These are phyloP conservation scores for Exophiala viscosa DNA, from an alignment of 2,329 filamentous ascomycete species.

Conservation along the genomic window DNA sequence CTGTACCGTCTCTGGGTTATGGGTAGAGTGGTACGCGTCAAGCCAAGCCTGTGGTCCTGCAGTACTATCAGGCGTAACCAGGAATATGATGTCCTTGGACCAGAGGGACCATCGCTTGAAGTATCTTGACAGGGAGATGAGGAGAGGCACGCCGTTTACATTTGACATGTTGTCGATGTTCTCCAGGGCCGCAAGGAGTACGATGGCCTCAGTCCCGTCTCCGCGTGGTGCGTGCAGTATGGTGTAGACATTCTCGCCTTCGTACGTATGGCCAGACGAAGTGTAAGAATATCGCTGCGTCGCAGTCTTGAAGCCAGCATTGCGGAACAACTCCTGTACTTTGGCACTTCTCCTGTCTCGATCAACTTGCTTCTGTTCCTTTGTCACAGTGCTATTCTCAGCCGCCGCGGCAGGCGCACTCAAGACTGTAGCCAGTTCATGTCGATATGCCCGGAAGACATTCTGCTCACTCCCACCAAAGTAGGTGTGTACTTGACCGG, in stretches of 20 bases:
- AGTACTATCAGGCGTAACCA: constrained; percentile 83
- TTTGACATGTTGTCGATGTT: constrained; percentile 78
- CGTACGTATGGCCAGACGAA: constrained; percentile 68
- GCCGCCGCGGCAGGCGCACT: constrained; percentile 1
- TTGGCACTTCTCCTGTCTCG: constrained; percentile 48
- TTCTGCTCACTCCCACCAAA: constrained; percentile 96
- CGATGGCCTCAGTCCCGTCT: constrained; percentile 95
- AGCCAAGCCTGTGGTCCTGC: constrained; percentile 95
- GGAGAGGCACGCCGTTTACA: constrained; percentile 78
- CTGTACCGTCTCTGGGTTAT: constrained; percentile 66
- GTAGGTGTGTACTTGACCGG: constrained; percentile 96
- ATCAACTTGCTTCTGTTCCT: constrained; percentile 13
- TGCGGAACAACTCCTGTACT: constrained; percentile 70
- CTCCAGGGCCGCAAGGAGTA: constrained; percentile 83
- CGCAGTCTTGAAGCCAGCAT: constrained; percentile 79
- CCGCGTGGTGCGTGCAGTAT: constrained; percentile 89
- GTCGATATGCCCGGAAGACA: constrained; percentile 82
- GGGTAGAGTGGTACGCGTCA: constrained; percentile 91
- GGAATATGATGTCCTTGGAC: constrained; percentile 96
- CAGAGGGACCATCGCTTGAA: constrained; percentile 97
- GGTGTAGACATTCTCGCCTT: constrained; percentile 88
- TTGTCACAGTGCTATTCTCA: constrained; percentile 44
- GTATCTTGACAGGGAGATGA: constrained; percentile 83
- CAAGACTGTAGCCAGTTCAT: constrained; percentile 64
- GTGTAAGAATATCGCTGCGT: constrained; percentile 84